Percentiles rank a stretch among this genome's conserved stretches.
Evolutionary conservation across 306 rosid species (phyloP).

Genomic region (Cajanus cajan): DNA sequence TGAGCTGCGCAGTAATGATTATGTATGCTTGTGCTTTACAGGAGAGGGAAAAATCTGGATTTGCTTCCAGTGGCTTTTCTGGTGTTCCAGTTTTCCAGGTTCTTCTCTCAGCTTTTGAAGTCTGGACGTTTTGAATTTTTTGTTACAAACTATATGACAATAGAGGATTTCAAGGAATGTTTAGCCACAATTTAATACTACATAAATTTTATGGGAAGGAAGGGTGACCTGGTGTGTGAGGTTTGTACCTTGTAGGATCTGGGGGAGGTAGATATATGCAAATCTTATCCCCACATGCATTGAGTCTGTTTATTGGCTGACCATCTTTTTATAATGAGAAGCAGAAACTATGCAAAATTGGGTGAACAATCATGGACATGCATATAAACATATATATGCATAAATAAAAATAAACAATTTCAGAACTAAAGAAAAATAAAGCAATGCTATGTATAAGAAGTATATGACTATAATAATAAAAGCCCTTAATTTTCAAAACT

Average conservation of each 20-base stretch:
- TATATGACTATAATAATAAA: neutral
- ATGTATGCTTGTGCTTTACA: constrained; percentile 31
- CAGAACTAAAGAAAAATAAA: neutral
- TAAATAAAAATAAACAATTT: neutral
- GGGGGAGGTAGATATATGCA: neutral
- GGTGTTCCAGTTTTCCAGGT: constrained; percentile 99
- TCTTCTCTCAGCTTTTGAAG: constrained; percentile 34
- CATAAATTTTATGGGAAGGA: neutral
- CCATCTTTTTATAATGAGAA: neutral
- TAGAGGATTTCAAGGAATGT: neutral
- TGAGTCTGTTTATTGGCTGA: neutral
- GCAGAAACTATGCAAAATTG: neutral
- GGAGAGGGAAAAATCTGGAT: constrained; percentile 76
- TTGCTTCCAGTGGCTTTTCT: constrained; percentile 55
- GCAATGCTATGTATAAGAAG: neutral
- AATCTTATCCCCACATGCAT: neutral
- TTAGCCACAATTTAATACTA: constrained; percentile 4
- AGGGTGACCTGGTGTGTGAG: neutral
- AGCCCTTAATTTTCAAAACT: neutral
- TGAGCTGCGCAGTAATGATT: constrained; percentile 4
- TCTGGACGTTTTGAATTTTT: constrained; percentile 4
- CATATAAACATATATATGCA: neutral
- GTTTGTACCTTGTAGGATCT: neutral
- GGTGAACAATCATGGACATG: constrained; percentile 14
- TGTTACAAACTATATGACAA: neutral